Base-by-base conservation (phyloP, 2,329 filamentous ascomycete genomes). In the Orbilia brochopaga region DNA sequence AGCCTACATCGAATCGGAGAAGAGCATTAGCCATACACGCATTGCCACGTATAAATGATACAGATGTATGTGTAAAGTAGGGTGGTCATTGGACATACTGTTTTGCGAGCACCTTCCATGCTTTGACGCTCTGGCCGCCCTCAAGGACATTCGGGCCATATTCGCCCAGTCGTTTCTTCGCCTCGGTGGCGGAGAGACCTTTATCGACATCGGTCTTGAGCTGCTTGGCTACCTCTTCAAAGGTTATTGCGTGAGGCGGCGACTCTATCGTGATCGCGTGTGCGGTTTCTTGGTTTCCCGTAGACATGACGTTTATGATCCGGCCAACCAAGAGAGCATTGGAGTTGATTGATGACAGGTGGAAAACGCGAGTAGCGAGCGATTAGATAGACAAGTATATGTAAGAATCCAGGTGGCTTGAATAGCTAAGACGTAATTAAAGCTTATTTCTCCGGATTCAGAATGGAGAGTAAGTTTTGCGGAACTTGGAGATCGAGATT, bases 131-230 rank as follows among this genome's bases (percentile, higher is more conserved):
- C 30, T 85, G 86, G 19, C 84, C 87, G 21, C 90, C 85, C 50
- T 90, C 86, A 24, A 92, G 82, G 77, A 90, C 87, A 80, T 92
- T 92, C 17, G 80, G 81, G 54, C 88, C 88, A 78, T 88, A 87
- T 67, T 84, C 82, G 23, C 83, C 79, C 63, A 87, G 83, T 24
- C 88, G 81, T 69, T 85, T 80, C 60, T 83, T 79, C 21, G 89
- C 88, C 76, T 89, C 85, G 8, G 80, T 78, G 15, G 84, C 83
- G 5, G 83, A 85, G 50, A 92, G 81, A 42, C 90, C 90, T 77
- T 84, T 87, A 72, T 91, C 88, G 60, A 87, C 77, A 77, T 89
- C 83, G 58, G 88, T 88, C 37, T 83, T 81, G 59, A 90, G 83
- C 73, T 85, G 83, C 60, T 84, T 80, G 27, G 85, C 86, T 69